Percentiles rank a stretch among this genome's conserved stretches.
Evolutionary conservation across 768 basidiomycete genomes (phyloP).

Genomic region (Panaeolus papilionaceus): DNA sequence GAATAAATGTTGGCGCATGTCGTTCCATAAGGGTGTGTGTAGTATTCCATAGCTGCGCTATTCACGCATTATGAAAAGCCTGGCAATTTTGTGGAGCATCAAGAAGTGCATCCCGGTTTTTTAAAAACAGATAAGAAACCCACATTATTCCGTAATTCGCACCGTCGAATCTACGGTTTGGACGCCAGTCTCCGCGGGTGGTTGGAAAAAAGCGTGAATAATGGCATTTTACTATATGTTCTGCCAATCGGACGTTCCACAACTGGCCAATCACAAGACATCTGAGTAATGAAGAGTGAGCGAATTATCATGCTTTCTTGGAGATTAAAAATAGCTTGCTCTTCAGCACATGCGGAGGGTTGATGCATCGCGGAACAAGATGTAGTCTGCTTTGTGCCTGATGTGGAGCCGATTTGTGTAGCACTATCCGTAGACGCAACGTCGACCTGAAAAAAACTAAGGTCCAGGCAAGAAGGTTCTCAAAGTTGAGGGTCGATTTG

Average conservation of each 20-base stretch:
- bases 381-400: neutral
- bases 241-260: neutral
- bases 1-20: neutral
- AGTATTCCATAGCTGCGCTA: neutral
- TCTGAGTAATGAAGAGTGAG: neutral
- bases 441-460: neutral
- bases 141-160: neutral
- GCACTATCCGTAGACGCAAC: neutral
- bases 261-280: neutral
- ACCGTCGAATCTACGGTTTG: neutral
- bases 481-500: neutral
- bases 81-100: slow-evolving; percentile 12
- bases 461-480: neutral
- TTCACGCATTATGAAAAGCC: neutral
- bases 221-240: too few relatives aligned
- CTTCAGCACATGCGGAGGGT: neutral
- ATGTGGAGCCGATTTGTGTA: neutral
- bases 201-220: too few relatives aligned
- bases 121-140: neutral
- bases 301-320: neutral
- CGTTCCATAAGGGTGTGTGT: neutral
- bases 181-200: too few relatives aligned
- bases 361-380: neutral
- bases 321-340: slow-evolving; percentile 5
- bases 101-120: neutral